Evolutionary conservation across 1,284 basidiomycete species (phyloP).

Genomic region (Tylopilus sp.): DNA sequence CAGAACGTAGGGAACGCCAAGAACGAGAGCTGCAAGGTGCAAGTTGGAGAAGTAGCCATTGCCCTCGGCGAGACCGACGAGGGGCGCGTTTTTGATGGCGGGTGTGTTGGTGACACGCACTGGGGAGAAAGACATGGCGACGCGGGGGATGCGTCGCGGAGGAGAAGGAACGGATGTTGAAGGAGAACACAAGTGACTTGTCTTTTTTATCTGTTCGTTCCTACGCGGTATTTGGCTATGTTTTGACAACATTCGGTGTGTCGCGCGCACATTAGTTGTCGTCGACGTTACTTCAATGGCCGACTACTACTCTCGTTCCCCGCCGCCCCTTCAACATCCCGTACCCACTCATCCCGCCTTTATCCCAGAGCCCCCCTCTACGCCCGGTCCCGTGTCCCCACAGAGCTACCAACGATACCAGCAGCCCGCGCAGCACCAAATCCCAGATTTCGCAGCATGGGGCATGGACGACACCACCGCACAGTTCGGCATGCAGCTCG

Average conservation of each 20-base stretch:
- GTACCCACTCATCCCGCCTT: slow-evolving; percentile 88
- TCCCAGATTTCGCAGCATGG: slow-evolving; percentile 67
- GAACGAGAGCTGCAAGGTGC: slow-evolving; percentile 74
- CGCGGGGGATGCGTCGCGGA: slow-evolving; percentile 15
- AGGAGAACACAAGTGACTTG: not conserved
- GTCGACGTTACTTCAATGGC: slow-evolving; percentile 36
- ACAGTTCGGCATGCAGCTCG: slow-evolving; percentile 95
- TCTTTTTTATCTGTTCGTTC: slow-evolving; percentile 23
- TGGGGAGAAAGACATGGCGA: slow-evolving; percentile 43
- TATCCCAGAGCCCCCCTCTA: slow-evolving; percentile 84
- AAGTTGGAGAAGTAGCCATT: slow-evolving; percentile 79
- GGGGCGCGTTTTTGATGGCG: slow-evolving; percentile 80
- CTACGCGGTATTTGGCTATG: slow-evolving; percentile 20
- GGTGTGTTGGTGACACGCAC: slow-evolving; percentile 59
- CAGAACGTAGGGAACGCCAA: slow-evolving; percentile 78
- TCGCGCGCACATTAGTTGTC: not conserved
- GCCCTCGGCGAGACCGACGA: slow-evolving; percentile 82
- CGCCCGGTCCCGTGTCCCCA: slow-evolving; percentile 49
- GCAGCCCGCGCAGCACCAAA: slow-evolving; percentile 37
- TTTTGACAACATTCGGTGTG: slow-evolving; percentile 18
- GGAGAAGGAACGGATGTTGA: slow-evolving; percentile 20
- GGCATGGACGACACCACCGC: slow-evolving; percentile 91
- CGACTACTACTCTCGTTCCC: slow-evolving; percentile 54
- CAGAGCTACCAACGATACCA: slow-evolving; percentile 71
- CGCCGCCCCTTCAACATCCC: slow-evolving; percentile 82